Conservation (phyloP, 2,329 filamentous ascomycete genomes). For the Penicillium fuscoglaucum region DNA sequence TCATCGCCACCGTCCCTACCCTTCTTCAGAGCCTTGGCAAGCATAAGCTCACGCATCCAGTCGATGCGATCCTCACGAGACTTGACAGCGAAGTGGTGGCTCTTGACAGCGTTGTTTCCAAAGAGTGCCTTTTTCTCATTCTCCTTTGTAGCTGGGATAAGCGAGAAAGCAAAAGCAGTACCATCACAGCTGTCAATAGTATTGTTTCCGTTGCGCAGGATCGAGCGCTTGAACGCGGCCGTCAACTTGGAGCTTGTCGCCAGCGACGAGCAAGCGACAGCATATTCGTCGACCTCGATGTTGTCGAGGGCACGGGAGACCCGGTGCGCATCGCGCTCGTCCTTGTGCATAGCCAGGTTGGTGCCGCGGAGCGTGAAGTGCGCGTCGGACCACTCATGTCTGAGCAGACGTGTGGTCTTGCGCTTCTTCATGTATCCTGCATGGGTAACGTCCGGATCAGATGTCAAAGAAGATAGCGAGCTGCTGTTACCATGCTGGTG, state of each 20-base stretch:
- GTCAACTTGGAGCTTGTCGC: conserved; percentile 77
- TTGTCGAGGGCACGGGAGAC: conserved; percentile 29
- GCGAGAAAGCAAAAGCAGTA: conserved; percentile 44
- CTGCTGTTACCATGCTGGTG: background rate
- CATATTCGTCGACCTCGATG: conserved; percentile 29
- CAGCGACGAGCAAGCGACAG: conserved; percentile 65
- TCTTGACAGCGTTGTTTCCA: conserved; percentile 66
- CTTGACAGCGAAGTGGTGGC: background rate
- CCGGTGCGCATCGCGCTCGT: conserved; percentile 25
- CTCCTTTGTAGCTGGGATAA: conserved; percentile 45
- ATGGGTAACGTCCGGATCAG: background rate
- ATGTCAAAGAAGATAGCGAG: background rate
- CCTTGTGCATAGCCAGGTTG: conserved; percentile 50
- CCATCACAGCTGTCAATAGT: conserved; percentile 30
- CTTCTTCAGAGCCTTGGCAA: background rate
- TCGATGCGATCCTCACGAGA: background rate
- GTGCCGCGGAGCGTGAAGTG: conserved; percentile 60
- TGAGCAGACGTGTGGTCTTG: background rate
- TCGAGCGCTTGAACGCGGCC: conserved; percentile 73
- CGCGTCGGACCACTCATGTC: background rate
- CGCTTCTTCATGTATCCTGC: background rate
- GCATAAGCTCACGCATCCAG: background rate
- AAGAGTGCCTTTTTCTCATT: conserved; percentile 43
- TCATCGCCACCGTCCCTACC: background rate
- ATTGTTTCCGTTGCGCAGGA: conserved; percentile 67